Evolutionary conservation across 164 flowering plant genomes (phyloP).

Genomic region (Nymphaea colorata): DNA sequence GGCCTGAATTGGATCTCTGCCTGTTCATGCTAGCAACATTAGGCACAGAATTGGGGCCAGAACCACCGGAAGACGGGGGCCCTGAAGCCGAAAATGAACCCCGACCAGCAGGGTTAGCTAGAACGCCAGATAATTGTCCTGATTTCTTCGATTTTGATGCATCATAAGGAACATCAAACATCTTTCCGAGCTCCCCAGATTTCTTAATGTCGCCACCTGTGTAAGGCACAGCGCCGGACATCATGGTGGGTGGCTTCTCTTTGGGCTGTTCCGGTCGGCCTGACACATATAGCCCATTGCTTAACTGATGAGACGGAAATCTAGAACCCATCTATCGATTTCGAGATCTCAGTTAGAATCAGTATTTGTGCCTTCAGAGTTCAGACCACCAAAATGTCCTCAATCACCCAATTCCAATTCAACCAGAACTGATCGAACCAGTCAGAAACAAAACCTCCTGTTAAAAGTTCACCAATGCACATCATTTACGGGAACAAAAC

Average conservation of each 20-base stretch:
- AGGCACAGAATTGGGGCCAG: not conserved
- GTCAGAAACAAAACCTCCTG: not conserved
- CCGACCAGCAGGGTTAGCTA: not conserved
- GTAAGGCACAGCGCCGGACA: slow-evolving; percentile 59
- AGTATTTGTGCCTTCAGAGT: not conserved
- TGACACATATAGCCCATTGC: slow-evolving; percentile 8
- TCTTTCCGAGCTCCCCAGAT: slow-evolving; percentile 1
- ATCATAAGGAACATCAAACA: slow-evolving; percentile 1
- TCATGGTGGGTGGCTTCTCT: slow-evolving; percentile 65
- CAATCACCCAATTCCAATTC: not conserved
- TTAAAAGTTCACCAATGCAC: not conserved
- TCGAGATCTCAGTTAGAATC: too few species aligned
- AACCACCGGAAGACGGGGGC: not conserved
- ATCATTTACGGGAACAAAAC: not conserved
- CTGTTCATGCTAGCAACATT: not conserved
- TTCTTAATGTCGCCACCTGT: slow-evolving; percentile 38
- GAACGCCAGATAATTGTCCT: not conserved
- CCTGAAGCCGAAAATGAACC: not conserved
- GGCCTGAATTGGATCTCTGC: slow-evolving; percentile 1
- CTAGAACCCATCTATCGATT: slow-evolving; percentile 3
- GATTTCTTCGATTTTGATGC: slow-evolving; percentile 2
- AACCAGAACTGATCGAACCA: not conserved
- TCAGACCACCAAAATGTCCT: not conserved
- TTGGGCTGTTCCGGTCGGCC: slow-evolving; percentile 33
- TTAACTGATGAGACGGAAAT: slow-evolving; percentile 2